These are phyloP conservation scores for Penicillium angulare DNA, from an alignment of 495 filamentous ascomycete species.

Conservation along the genomic window DNA sequence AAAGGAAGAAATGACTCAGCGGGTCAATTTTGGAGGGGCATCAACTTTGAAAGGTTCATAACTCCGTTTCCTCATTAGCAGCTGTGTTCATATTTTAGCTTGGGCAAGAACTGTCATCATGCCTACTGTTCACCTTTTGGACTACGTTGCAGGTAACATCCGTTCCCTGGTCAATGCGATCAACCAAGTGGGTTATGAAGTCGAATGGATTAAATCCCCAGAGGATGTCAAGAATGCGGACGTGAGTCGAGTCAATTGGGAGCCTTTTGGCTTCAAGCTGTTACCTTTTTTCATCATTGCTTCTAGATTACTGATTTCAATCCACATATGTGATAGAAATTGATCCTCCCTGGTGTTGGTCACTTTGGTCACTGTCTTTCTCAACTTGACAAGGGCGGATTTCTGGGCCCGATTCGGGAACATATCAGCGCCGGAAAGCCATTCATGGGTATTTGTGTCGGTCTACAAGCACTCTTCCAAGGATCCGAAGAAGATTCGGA, in stretches of 20 bases:
- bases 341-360: constrained; percentile 94
- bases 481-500: constrained; percentile 74
- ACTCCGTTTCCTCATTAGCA: constrained; percentile 1
- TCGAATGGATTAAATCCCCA: constrained; percentile 88
- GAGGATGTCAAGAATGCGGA: constrained; percentile 81
- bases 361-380: constrained; percentile 95
- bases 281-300: too few relatives aligned
- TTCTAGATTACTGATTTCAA: not conserved
- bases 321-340: constrained; percentile 49
- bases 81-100: not conserved
- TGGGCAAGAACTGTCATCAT: constrained; percentile 42
- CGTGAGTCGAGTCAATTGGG: constrained; percentile 49
- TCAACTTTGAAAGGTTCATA: too few relatives aligned
- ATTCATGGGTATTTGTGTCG: constrained; percentile 98
- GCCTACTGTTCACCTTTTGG: constrained; percentile 89
- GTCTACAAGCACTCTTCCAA: constrained; percentile 84
- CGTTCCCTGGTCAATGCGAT: constrained; percentile 96
- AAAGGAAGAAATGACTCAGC: constrained; percentile 30
- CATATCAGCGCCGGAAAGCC: constrained; percentile 87
- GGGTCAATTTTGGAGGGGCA: constrained; percentile 22
- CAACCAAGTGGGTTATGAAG: constrained; percentile 86
- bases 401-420: constrained; percentile 70
- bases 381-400: constrained; percentile 76
- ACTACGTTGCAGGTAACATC: constrained; percentile 85
- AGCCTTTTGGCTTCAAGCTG: not conserved